Percentiles rank a stretch among this genome's conserved stretches.
Evolutionary conservation across 305 asterid genomes (phyloP).

Genomic region (Nicotiana rustica): DNA sequence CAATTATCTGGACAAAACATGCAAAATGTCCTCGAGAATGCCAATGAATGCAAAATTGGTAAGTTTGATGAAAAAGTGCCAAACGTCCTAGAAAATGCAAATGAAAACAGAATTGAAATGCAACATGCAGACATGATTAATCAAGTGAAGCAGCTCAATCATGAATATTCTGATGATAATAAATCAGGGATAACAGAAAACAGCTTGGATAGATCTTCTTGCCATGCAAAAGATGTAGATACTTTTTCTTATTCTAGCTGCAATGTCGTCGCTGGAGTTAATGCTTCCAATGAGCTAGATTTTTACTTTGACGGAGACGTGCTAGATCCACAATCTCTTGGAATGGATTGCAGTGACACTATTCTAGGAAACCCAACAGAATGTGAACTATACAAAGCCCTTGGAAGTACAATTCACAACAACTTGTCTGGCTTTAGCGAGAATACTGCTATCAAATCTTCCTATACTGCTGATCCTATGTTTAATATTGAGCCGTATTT

Average conservation of each 20-base stretch:
- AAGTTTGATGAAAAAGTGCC: slow-evolving; percentile 38
- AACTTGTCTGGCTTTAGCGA: slow-evolving; percentile 44
- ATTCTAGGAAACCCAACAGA: slow-evolving; percentile 46
- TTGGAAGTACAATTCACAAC: slow-evolving; percentile 45
- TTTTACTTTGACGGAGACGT: slow-evolving; percentile 47
- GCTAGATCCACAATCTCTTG: slow-evolving; percentile 36
- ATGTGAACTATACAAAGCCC: slow-evolving; percentile 57
- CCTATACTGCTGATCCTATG: slow-evolving; percentile 41
- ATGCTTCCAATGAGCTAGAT: slow-evolving; percentile 46
- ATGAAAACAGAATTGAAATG: slow-evolving; percentile 44
- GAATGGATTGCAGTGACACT: slow-evolving; percentile 44
- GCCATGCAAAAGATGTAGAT: slow-evolving; percentile 48
- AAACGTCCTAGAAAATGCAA: slow-evolving; percentile 41
- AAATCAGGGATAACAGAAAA: slow-evolving; percentile 45
- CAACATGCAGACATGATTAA: slow-evolving; percentile 45
- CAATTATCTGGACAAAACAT: slow-evolving; percentile 35
- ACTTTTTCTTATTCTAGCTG: slow-evolving; percentile 46
- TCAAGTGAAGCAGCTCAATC: slow-evolving; percentile 44
- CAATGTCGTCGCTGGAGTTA: slow-evolving; percentile 31
- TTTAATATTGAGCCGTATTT: slow-evolving; percentile 40
- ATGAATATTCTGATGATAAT: slow-evolving; percentile 48
- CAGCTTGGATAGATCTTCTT: slow-evolving; percentile 38
- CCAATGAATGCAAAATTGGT: slow-evolving; percentile 42
- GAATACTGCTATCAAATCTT: slow-evolving; percentile 41
- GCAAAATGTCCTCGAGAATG: slow-evolving; percentile 26